Evolutionary conservation across 2,329 filamentous ascomycete species (phyloP), one percentile per base, ranked within the genome.

Genomic region (Fusarium pseudoanthophilum): DNA sequence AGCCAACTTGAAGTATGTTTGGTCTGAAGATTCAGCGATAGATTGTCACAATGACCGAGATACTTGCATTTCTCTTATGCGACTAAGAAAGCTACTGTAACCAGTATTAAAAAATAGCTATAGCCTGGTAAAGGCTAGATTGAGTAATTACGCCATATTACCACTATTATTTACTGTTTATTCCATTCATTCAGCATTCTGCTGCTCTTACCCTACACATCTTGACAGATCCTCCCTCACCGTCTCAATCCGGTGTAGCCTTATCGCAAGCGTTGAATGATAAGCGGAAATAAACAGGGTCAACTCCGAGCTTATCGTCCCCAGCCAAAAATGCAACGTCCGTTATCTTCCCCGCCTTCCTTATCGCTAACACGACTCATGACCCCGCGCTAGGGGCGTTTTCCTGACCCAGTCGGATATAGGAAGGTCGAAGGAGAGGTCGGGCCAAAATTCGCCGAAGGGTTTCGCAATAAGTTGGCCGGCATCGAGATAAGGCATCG

Each of bases 51-150:
- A 11, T 11, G 1, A 16, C 13, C 1, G 7, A 21, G 3, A 21
- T 0, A 26, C 5, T 13, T 2, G 6, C 21, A 20, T 36, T 26
- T 26, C 13, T 10, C 30, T 37, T 13, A 7, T 4, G 3, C 2
- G 14, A 34, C 5, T 20, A 20, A 10, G 4, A 32, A 18, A 14
- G 1, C 5, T 14, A 24, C 5, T 14, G 0, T 2, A 11, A 11
- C 0, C 2, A 2, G n/a, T 15, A 21, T 0, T 6, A 6, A 6
- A 7, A 11, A 10, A 7, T 11, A 34, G 8, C 6, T 36, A 15
- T 14, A 9, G 11, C 30, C 8, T n/a, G 3, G 1, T 26, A 20
- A 2, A 4, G 3, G 28, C 28, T 30, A 30, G 8, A 30, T 30
- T 30, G 8, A 30, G 28, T 30, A 2, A 15, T 5, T 13, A 20